Conservation (phyloP, 108 stramenopile species). For the Cyclotella choctawhatcheeana region DNA sequence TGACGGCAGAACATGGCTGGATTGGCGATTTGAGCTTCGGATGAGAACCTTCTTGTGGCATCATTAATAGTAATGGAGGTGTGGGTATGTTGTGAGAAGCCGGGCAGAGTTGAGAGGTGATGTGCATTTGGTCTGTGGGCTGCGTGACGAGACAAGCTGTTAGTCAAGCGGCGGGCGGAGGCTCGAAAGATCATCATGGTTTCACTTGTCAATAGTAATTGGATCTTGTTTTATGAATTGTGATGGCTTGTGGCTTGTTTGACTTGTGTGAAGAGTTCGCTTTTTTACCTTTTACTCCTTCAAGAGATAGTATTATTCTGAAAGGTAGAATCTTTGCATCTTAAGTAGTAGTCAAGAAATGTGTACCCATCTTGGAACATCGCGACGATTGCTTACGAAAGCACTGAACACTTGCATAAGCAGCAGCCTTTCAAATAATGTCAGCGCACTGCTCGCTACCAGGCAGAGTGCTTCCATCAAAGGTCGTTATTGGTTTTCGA, state of each 20-base stretch:
- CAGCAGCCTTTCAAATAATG: background rate
- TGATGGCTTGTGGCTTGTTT: too few species aligned
- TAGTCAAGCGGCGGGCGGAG: slow-evolving; percentile 6
- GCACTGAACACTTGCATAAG: background rate
- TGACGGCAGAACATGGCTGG: slow-evolving; percentile 86
- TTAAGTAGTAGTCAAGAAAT: too few species aligned
- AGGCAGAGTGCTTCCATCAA: background rate
- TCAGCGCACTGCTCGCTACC: background rate
- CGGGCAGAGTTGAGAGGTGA: background rate
- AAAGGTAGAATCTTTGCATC: background rate
- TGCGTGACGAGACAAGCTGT: background rate
- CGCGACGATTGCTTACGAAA: slow-evolving; percentile 2
- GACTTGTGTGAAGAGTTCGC: background rate
- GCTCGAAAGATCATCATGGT: slow-evolving; percentile 18
- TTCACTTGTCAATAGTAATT: too few species aligned
- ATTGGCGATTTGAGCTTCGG: slow-evolving; percentile 38
- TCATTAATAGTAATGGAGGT: background rate
- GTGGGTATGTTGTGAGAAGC: background rate
- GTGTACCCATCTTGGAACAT: background rate
- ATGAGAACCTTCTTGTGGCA: background rate
- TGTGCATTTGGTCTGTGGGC: slow-evolving; percentile 1
- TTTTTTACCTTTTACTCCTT: background rate
- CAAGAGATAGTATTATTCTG: too few species aligned
- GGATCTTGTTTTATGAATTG: background rate
- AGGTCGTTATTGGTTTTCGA: background rate